Base-by-base conservation (phyloP, 768 basidiomycete genomes). In the Tricholoma furcatifolium region DNA sequence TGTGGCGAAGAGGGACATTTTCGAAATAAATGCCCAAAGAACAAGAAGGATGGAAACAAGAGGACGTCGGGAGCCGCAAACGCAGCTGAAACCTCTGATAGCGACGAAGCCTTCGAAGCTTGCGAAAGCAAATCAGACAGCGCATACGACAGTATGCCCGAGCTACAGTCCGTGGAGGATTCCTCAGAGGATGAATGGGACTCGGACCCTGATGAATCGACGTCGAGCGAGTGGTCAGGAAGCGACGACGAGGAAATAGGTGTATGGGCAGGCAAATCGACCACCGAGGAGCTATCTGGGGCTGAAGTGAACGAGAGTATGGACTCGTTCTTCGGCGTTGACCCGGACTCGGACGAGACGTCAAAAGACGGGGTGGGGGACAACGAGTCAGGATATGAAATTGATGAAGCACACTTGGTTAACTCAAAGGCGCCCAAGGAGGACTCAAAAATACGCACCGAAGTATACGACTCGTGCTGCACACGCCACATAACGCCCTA, bases 1-100 rank as follows among this genome's bases (percentile, higher is more conserved):
- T 72, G 69, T 51, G 60, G 64, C 2, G 52, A 60, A 32, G 54
- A 60, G 20, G 67, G 63, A 1, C 68, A 72, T 39, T 55, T 59
- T 31, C 40, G 31, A 18, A 21, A 60, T 21, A 59, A 69, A 12
- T 69, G 68, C 50, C 62, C 57, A 10, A 31, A 60, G 27, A 3
- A 27, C 14, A 47, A 41, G 32, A 60, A 59, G 50, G 27, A 27
- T 4, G 27, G 27, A 7, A 4, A 4, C 4, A 27, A 27, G 27
- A 27, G 7, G 27, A 4, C 27, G 7, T 27, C 27, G 7, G 27
- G 27, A 7, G 3, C 27, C 7, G 27, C 27, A 7, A 27, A 27
- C 7, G 27, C 27, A 3, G 27, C 27, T 4, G 27, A 27, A 27
- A 4, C 27, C 3, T 27, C 27, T 4, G 27, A 27, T 7, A 27